Conservation (phyloP, 2,329 filamentous ascomycete species). For the Ophiosphaerella korrae region DNA sequence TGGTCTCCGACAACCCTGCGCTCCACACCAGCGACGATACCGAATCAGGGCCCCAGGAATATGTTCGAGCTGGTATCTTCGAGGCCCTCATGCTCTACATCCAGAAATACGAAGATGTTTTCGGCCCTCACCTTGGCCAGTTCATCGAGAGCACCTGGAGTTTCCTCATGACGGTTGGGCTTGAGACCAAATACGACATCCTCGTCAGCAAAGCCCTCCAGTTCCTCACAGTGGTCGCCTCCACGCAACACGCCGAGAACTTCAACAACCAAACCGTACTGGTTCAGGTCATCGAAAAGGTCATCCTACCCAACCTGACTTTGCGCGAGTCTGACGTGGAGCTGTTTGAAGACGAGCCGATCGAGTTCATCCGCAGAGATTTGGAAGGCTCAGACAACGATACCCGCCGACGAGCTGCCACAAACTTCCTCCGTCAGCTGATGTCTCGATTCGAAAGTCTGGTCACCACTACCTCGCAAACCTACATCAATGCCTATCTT, state of each 20-base stretch:
- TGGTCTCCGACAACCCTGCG: constrained; percentile 84
- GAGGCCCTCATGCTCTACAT: constrained; percentile 88
- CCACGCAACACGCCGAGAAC: constrained; percentile 74
- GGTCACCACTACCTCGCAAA: constrained; percentile 85
- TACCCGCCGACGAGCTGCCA: constrained; percentile 87
- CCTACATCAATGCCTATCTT: constrained; percentile 86
- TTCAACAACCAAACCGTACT: constrained; percentile 85
- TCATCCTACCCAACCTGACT: constrained; percentile 90
- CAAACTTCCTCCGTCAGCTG: constrained; percentile 88
- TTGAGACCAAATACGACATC: constrained; percentile 90
- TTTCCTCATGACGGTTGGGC: constrained; percentile 81
- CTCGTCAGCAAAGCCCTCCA: constrained; percentile 93
- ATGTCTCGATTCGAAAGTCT: constrained; percentile 85
- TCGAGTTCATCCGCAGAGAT: constrained; percentile 95
- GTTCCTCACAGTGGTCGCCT: constrained; percentile 88
- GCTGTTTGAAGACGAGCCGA: constrained; percentile 97
- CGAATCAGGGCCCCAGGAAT: constrained; percentile 83
- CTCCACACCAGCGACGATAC: constrained; percentile 86
- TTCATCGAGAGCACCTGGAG: constrained; percentile 94
- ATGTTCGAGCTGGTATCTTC: constrained; percentile 91
- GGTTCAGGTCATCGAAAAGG: constrained; percentile 90
- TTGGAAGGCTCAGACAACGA: constrained; percentile 96
- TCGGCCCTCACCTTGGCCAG: constrained; percentile 75
- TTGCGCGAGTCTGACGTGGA: constrained; percentile 93
- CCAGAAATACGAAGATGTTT: constrained; percentile 94